Evolutionary conservation across 257 asterid genomes (phyloP).

Genomic region (Solanum pimpinellifolium): DNA sequence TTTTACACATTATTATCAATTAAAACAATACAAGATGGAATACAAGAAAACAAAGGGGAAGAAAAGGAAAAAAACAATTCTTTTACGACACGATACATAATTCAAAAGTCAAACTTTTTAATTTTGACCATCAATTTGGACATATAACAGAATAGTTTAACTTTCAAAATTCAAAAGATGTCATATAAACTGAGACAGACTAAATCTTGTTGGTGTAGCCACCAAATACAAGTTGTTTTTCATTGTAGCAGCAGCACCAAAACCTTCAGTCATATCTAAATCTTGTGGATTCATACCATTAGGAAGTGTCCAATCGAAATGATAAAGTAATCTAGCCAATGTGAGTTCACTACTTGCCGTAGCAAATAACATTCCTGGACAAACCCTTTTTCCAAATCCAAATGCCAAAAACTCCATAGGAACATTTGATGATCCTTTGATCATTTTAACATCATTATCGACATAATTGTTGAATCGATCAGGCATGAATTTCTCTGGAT

Average conservation of each 20-base stretch:
- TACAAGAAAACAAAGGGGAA: no score
- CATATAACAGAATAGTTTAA: no score
- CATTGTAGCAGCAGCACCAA: background rate
- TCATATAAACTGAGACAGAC: no score
- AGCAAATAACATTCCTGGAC: constrained; percentile 14
- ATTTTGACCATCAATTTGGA: no score
- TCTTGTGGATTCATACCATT: background rate
- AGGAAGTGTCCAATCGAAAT: constrained; percentile 21
- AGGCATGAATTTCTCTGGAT: background rate
- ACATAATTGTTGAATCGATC: background rate
- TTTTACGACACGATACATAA: fast-evolving
- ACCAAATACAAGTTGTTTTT: background rate
- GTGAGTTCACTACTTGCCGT: constrained; percentile 6
- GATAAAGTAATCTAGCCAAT: constrained; percentile 8
- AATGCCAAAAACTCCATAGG: background rate
- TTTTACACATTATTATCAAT: no score
- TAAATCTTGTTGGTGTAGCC: background rate
- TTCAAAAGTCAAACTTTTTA: no score
- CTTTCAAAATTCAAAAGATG: no score
- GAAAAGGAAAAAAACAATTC: no score
- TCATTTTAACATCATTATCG: no score
- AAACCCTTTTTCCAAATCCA: background rate
- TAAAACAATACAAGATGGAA: no score
- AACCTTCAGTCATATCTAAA: constrained; percentile 5
- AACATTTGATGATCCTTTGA: background rate